Evolutionary conservation across 108 stramenopile species (phyloP).

Genomic region (Cyclostephanos invisitatus): DNA sequence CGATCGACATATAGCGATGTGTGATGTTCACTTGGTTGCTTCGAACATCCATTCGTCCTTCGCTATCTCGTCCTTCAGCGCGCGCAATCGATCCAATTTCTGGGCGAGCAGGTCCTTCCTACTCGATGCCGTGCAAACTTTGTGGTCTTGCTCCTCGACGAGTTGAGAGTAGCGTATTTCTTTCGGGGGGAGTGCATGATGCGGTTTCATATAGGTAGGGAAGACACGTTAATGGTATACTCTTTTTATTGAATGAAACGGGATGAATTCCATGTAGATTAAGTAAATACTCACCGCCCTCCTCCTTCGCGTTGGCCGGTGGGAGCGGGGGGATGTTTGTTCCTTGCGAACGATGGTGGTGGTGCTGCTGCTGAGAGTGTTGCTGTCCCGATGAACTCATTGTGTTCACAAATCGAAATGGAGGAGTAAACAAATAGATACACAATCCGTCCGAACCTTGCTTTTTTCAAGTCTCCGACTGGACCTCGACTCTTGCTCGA

Average conservation of each 20-base stretch:
- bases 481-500: too few relatives aligned
- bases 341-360: background rate
- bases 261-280: background rate
- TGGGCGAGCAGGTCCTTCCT: slow-evolving; percentile 55
- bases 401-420: too few relatives aligned
- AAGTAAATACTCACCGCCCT: slow-evolving; percentile 1
- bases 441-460: too few relatives aligned
- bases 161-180: slow-evolving; percentile 46
- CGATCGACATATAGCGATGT: too few relatives aligned
- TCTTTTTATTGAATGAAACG: too few relatives aligned
- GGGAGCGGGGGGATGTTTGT: background rate
- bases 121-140: slow-evolving; percentile 60
- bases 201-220: background rate
- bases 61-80: slow-evolving; percentile 55
- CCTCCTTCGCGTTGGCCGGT: slow-evolving; percentile 7
- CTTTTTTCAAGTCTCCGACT: too few relatives aligned
- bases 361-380: background rate
- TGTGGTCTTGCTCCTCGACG: slow-evolving; percentile 72
- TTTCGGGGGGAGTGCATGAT: background rate
- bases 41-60: slow-evolving; percentile 64
- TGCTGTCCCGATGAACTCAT: background rate
- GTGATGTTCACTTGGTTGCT: slow-evolving; percentile 3
- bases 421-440: too few relatives aligned
- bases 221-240: background rate
- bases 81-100: slow-evolving; percentile 62